Percentiles rank a stretch among this genome's conserved stretches.
phyloP scores from a whole-genome alignment of 2,329 filamentous ascomycete species.

The Alternaria longipes region DNA sequence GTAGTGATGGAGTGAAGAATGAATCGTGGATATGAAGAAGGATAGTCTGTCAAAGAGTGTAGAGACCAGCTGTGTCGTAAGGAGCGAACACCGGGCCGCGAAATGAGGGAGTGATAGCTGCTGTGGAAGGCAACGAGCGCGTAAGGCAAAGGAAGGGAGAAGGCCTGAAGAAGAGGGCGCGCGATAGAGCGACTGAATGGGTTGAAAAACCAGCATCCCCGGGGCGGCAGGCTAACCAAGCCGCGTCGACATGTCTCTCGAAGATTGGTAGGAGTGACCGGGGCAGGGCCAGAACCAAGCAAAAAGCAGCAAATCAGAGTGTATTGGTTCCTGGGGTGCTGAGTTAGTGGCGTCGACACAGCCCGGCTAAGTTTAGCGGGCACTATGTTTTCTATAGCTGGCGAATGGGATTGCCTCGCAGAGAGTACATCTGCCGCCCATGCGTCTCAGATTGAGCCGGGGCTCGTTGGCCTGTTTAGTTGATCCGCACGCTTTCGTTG shows the following conservation, averaged over 20 bases:
- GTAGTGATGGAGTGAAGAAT: slow-evolving; percentile 25
- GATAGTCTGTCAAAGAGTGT: slow-evolving; percentile 51
- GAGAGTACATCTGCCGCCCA: slow-evolving; percentile 27
- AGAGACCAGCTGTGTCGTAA: slow-evolving; percentile 50
- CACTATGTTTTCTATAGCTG: slow-evolving; percentile 24
- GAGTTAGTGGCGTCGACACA: slow-evolving; percentile 18
- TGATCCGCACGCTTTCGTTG: slow-evolving; percentile 23
- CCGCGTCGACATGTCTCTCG: slow-evolving; percentile 37
- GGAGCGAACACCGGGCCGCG: slow-evolving; percentile 52
- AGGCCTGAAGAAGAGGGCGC: slow-evolving; percentile 34
- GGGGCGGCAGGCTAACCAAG: slow-evolving; percentile 26
- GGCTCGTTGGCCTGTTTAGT: slow-evolving; percentile 23
- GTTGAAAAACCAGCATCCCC: slow-evolving; percentile 36
- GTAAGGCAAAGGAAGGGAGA: slow-evolving; percentile 39
- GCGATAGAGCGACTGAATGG: slow-evolving; percentile 22
- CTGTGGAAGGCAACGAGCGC: slow-evolving; percentile 35
- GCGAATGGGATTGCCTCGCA: slow-evolving; percentile 27
- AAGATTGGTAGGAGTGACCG: slow-evolving; percentile 38
- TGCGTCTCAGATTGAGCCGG: slow-evolving; percentile 39
- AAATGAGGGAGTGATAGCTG: slow-evolving; percentile 40
- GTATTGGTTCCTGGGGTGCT: slow-evolving; percentile 12
- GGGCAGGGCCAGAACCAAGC: slow-evolving; percentile 32
- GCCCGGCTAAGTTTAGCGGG: slow-evolving; percentile 26
- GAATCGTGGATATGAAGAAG: slow-evolving; percentile 30
- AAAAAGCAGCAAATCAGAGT: slow-evolving; percentile 30